Conservation (phyloP, 306 rosid species). For the Begonia peltatifolia region DNA sequence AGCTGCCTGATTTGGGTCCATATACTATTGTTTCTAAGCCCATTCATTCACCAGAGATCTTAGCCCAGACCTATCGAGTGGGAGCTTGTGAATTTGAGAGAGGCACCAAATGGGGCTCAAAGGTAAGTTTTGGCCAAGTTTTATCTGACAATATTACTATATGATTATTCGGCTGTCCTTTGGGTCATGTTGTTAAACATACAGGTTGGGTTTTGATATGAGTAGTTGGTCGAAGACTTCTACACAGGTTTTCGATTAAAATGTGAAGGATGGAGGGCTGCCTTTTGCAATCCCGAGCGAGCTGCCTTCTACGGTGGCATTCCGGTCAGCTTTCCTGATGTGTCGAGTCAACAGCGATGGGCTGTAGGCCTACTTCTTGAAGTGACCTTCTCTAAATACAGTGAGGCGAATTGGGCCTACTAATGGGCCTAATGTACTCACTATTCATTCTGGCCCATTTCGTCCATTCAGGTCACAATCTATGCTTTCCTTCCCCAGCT, state of each 20-base stretch:
- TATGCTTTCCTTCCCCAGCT: constrained; percentile 25
- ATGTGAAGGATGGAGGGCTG: constrained; percentile 24
- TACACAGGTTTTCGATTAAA: constrained; percentile 10
- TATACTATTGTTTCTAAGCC: constrained; percentile 6
- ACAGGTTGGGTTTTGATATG: constrained; percentile 25
- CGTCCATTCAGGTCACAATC: constrained; percentile 13
- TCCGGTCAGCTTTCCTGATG: constrained; percentile 18
- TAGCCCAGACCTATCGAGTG: constrained; percentile 14
- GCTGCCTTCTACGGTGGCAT: constrained; percentile 19
- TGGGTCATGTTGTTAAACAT: background rate
- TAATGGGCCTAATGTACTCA: constrained; percentile 18
- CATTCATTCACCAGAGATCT: constrained; percentile 7
- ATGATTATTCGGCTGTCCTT: too few species aligned
- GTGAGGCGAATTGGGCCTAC: constrained; percentile 6
- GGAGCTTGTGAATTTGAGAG: constrained; percentile 18
- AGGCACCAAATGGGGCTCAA: constrained; percentile 16
- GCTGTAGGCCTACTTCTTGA: constrained; percentile 15
- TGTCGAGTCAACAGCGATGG: constrained; percentile 17
- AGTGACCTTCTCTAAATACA: constrained; percentile 13
- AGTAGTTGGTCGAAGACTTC: constrained; percentile 20
- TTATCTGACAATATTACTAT: too few species aligned
- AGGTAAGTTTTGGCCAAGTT: constrained; percentile 10
- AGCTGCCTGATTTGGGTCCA: constrained; percentile 10
- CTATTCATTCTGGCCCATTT: constrained; percentile 11
- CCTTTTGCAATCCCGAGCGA: constrained; percentile 20